Evolutionary conservation across 768 basidiomycete genomes (phyloP).

Genomic region (Polyporus arcularius): DNA sequence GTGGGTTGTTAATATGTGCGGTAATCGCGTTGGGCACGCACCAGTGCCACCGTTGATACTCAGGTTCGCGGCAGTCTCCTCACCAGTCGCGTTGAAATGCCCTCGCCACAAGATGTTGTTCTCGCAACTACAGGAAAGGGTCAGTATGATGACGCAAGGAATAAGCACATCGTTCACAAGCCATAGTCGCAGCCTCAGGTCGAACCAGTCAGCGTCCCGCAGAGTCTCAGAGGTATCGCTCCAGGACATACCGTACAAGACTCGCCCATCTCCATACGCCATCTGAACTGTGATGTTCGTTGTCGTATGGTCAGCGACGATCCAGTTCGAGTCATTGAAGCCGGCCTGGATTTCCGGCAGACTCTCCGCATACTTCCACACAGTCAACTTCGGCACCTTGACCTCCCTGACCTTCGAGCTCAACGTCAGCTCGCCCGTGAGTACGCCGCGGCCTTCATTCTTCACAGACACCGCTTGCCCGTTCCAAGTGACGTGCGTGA

Average conservation of each 20-base stretch:
- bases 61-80: conserved; percentile 65
- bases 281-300: conserved; percentile 75
- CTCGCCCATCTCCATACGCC: conserved; percentile 62
- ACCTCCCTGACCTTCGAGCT: conserved; percentile 34
- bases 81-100: conserved; percentile 68
- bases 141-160: neutral
- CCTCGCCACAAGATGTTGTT: conserved; percentile 82
- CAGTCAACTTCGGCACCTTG: conserved; percentile 48
- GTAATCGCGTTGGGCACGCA: conserved; percentile 25
- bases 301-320: conserved; percentile 62
- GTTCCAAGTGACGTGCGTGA: conserved; percentile 72
- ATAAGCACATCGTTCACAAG: conserved; percentile 50
- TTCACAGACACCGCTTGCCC: conserved; percentile 41
- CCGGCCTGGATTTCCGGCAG: conserved; percentile 64
- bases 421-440: conserved; percentile 47
- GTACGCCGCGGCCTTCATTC: conserved; percentile 44
- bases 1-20: too few species aligned
- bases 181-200: conserved; percentile 71
- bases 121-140: conserved; percentile 58
- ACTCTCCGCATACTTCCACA: conserved; percentile 76
- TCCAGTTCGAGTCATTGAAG: conserved; percentile 70
- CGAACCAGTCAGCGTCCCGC: neutral
- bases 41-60: conserved; percentile 83
- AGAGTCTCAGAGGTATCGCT: too few species aligned
- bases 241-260: conserved; percentile 55